Base-by-base conservation (phyloP, 2,329 filamentous ascomycete species). In the Emmonsiellopsis sp. region DNA sequence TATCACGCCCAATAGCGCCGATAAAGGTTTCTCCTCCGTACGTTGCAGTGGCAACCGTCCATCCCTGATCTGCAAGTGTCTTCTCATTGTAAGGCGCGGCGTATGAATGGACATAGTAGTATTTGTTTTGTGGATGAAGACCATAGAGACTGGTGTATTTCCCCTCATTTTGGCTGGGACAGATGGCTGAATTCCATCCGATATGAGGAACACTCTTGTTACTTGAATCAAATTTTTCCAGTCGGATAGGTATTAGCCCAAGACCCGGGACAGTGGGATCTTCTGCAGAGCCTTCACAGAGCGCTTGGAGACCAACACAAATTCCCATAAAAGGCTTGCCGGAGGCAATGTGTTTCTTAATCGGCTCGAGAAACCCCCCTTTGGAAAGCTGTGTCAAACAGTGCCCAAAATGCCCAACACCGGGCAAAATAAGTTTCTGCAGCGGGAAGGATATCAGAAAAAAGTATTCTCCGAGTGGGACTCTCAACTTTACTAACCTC, bases 281-380 rank as follows among this genome's bases (percentile, higher is more conserved):
- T 69, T 98, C 93, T 41, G 83, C 81, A 0, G 93, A 97, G 7
- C 87, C 86, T 60, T 88, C 79, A 65, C 96, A 97, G 0, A 98
- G 76, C 1, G 88, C 89, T 72, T 98, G 93, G 11, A 97, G 70
- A 2, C 93, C 93, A 52, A 98, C 93, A 66, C 93, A 98, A 65
- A 98, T 95, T 49, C 87, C 91, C 85, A 98, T 94, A 68, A 98
- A 97, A 11, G 92, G 90, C 72, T 97, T 97, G n/a, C 90, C 91
- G 11, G 86, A 80, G 51, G 83, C 78, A 63, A 98, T 91, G 74
- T 97, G 90, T 59, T 83, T 78, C 61, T 79, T 82, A 59, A 98
- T 85, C 8, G 90, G 87, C 55, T 89, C 86, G 52, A 92, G 76
- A 72, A 91, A 98, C 58, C 87, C 89, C 38, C 89, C 89, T 42